Conservation (phyloP, 257 asterid genomes). For the Jacaranda copaia region DNA sequence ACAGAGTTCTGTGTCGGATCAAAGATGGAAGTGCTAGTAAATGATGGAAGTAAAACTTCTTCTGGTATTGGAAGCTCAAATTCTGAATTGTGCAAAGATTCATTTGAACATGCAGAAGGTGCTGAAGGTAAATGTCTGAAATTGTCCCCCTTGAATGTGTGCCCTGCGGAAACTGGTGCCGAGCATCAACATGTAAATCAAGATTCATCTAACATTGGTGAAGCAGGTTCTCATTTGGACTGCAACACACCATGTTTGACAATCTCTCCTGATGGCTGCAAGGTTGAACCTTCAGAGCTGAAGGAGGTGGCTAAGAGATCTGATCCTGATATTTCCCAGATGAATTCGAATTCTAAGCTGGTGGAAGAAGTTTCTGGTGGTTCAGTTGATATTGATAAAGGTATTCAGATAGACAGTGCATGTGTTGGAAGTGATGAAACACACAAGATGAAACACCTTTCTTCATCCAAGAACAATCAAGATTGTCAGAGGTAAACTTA, state of each 20-base stretch:
- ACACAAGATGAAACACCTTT: slow-evolving; percentile 36
- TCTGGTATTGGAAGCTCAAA: slow-evolving; percentile 39
- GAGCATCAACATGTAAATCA: slow-evolving; percentile 40
- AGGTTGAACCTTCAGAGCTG: slow-evolving; percentile 44
- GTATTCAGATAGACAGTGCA: slow-evolving; percentile 32
- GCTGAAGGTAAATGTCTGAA: slow-evolving; percentile 39
- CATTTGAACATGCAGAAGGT: slow-evolving; percentile 38
- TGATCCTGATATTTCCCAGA: slow-evolving; percentile 37
- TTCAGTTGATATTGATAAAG: slow-evolving; percentile 41
- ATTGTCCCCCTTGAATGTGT: slow-evolving; percentile 40
- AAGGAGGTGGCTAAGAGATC: slow-evolving; percentile 39
- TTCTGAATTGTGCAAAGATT: slow-evolving; percentile 42
- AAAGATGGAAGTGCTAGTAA: slow-evolving; percentile 36
- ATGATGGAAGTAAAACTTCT: slow-evolving; percentile 33
- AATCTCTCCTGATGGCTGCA: slow-evolving; percentile 36
- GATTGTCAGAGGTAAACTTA: slow-evolving; percentile 54
- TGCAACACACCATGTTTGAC: slow-evolving; percentile 41
- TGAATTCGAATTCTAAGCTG: slow-evolving; percentile 42
- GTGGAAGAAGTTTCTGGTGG: slow-evolving; percentile 40
- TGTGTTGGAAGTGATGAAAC: slow-evolving; percentile 47
- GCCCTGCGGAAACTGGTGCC: slow-evolving; percentile 36
- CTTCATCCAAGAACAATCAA: slow-evolving; percentile 37
- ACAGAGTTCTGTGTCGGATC: slow-evolving; percentile 38
- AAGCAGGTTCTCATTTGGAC: slow-evolving; percentile 37
- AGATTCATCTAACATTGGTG: slow-evolving; percentile 32